Evolutionary conservation across 495 filamentous ascomycete species (phyloP).

Genomic region (Rusavskia elegans): DNA sequence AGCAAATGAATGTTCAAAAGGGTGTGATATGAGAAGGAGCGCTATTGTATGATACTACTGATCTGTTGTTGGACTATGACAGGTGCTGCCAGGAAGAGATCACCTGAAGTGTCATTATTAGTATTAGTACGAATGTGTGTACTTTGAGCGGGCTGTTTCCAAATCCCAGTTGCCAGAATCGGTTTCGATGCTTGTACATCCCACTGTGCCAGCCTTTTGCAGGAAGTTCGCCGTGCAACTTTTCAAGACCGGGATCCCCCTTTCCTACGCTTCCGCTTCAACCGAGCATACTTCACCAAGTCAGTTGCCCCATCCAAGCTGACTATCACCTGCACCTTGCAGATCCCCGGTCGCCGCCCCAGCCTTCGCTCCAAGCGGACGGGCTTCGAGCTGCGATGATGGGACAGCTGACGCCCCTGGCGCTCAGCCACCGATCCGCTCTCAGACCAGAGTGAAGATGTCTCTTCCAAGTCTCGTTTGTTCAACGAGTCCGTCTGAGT

Average conservation of each 20-base stretch:
- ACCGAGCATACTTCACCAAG: conserved; percentile 6
- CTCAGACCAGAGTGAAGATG: neutral
- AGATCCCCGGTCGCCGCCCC: conserved; percentile 2
- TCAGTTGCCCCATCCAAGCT: conserved; percentile 10
- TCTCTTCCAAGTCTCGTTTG: neutral
- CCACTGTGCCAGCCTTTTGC: too few species aligned
- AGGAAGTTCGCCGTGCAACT: too few species aligned
- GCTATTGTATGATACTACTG: neutral
- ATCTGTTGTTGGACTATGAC: too few species aligned
- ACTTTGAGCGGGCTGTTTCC: too few species aligned
- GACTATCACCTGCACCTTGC: conserved; percentile 8
- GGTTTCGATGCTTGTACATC: too few species aligned
- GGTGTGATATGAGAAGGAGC: neutral
- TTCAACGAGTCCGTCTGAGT: neutral
- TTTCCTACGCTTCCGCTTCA: neutral
- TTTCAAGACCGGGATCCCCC: neutral
- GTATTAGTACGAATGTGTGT: too few species aligned
- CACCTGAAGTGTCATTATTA: too few species aligned
- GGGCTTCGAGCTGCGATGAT: neutral
- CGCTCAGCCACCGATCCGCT: neutral
- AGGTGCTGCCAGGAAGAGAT: too few species aligned
- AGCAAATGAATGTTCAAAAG: conserved; percentile 12
- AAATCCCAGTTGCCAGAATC: too few species aligned
- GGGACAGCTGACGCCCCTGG: neutral
- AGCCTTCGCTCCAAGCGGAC: neutral